Conservation (phyloP, 208 protist species). For the Trypanosoma mega region DNA sequence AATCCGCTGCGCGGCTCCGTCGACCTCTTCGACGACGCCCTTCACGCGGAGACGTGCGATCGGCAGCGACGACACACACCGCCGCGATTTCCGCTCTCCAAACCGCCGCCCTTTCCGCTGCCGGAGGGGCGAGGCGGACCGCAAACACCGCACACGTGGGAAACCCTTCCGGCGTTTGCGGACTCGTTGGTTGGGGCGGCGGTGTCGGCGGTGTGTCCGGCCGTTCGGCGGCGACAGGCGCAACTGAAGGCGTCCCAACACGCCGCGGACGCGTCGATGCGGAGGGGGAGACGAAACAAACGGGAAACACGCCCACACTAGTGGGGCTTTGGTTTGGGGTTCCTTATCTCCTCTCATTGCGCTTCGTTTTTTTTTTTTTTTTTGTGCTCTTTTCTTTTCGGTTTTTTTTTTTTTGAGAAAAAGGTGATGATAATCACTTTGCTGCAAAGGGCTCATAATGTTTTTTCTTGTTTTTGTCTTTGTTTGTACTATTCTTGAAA, state of each 20-base stretch:
- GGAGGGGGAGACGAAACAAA: neutral
- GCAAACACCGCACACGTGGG: too few relatives aligned
- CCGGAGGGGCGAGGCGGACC: neutral
- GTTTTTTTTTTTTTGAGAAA: neutral
- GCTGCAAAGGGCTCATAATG: too few relatives aligned
- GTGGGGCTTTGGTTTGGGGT: neutral
- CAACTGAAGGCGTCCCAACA: conserved; percentile 22
- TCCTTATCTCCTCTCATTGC: neutral
- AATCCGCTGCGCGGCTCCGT: conserved; percentile 2
- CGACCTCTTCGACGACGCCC: conserved; percentile 27
- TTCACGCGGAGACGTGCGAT: conserved; percentile 23
- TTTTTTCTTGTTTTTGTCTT: too few relatives aligned
- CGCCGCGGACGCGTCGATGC: conserved; percentile 1
- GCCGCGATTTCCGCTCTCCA: neutral
- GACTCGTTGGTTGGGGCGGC: conserved; percentile 29
- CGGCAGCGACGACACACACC: conserved; percentile 6
- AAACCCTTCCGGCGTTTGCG: conserved; percentile 24
- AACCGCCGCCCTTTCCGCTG: neutral
- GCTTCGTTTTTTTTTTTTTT: conserved; percentile 24
- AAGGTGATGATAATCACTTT: too few relatives aligned
- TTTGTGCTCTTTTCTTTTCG: neutral
- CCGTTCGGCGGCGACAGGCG: conserved; percentile 24
- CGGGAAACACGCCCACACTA: neutral
- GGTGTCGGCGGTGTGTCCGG: conserved; percentile 19
- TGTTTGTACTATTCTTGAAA: too few relatives aligned